Conservation (phyloP, 371 early-diverging fungal genomes). For the Dentiscutata heterogama region DNA sequence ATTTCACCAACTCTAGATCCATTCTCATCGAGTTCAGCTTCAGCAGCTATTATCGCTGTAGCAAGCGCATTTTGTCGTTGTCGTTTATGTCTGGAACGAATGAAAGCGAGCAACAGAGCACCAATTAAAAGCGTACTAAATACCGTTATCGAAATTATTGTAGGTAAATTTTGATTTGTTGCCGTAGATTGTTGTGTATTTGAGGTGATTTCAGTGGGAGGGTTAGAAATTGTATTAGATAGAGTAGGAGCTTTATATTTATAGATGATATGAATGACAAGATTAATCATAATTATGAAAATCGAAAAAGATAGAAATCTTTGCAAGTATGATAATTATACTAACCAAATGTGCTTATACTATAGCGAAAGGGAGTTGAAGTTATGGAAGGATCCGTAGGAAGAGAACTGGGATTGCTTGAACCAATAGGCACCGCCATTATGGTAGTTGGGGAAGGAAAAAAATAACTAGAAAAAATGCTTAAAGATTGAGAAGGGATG, state of each 20-base stretch:
- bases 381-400: too few relatives aligned
- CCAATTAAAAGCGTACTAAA: neutral
- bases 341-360: too few relatives aligned
- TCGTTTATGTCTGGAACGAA: neutral
- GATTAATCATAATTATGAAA: too few relatives aligned
- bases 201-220: neutral
- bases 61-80: neutral
- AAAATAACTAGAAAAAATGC: too few relatives aligned
- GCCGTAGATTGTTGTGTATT: neutral
- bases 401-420: too few relatives aligned
- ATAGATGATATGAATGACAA: too few relatives aligned
- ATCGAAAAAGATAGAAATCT: too few relatives aligned
- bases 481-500: too few relatives aligned
- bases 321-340: too few relatives aligned
- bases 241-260: neutral
- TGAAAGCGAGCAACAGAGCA: neutral
- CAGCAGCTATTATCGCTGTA: conserved; percentile 18
- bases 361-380: too few relatives aligned
- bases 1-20: neutral
- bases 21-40: neutral
- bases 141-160: neutral
- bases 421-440: too few relatives aligned
- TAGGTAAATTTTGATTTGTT: neutral
- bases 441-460: too few relatives aligned
- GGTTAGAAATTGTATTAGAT: neutral